Base-by-base conservation (phyloP, 306 rosid genomes). In the Pachyrhizus erosus region DNA sequence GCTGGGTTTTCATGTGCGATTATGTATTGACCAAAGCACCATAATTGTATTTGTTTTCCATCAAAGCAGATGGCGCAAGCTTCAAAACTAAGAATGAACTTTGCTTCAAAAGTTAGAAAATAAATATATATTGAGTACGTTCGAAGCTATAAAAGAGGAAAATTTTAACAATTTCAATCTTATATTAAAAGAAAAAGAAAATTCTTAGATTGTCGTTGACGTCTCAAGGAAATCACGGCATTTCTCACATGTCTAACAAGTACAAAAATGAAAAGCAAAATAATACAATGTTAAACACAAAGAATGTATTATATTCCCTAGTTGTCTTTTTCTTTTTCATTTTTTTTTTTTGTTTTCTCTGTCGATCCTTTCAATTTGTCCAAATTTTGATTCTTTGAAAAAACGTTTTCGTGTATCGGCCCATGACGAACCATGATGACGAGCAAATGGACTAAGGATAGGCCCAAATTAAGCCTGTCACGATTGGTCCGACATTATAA, bases 61-160 rank as follows among this genome's bases (percentile, higher is more conserved):
- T 49, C 31, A 73, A 85, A 70, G 79, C n/a, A 34, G 54, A 68
- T 82, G n/a, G 70, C 18, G 74, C 81, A 88, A 85, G 61, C 93
- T 91, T 91, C 45, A 80, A 87, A 87, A 65, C 82, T 72, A 88
- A 86, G 93, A 33, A 68, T 88, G 64, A 17, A 75, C 87, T 65
- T 90, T 88, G 93, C 93, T 91, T 91, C 7, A 34, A 67, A 84
- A 73, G 68, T 76, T 75, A 86, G 89, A 82, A 83, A 81, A 48
- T 69, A 78, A 76, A 46, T 69, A 43, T 76, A 54, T 68, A 33
- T 88, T 72, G 88, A 84, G 91, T 90, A 74, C 64, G 42, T 61
- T 67, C 70, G 58, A 91, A 90, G 92, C 91, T 62, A 80, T 68
- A 46, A 29, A 21, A 33, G 42, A 20, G 48, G 8, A 34, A 34